Base-by-base conservation (phyloP, 306 rosid species). In the Carpinus viminea region DNA sequence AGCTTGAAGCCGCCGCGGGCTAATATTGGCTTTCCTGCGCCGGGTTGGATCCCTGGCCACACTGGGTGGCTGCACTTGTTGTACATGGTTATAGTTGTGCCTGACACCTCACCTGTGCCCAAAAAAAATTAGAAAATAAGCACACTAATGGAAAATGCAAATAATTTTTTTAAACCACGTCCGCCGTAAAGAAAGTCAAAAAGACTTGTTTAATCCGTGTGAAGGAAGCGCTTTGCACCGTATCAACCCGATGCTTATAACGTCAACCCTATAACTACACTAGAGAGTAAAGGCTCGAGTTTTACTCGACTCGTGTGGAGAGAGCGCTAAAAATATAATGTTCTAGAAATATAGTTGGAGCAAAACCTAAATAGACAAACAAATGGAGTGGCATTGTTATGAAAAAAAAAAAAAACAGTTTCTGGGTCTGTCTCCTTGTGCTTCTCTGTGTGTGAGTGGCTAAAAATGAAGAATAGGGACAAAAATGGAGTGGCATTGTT, bases 1-100 rank as follows among this genome's bases (percentile, higher is more conserved):
- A 94, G 97, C 56, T 79, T 76, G 88, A 94, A 94, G 38, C 98
- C 98, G 9, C 98, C 98, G 0, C 92, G 86, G 50, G 97, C 98
- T 2, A 94, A 66, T 24, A 92, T 0, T 79, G 98, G 98, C 59
- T 81, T 74, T 13, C 98, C 98, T 4, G 98, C 95, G 36, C 98
- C 28, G 36, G 98, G 97, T 51, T 92, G 98, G 59, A 95, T 86
- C 10, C 91, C 98, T 2, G 98, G 98, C 98, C 98, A 95, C 17
- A 95, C 98, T 4, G 98, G 92, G 80, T 95, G 90, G 5, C 79
- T 8, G 79, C 98, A 95, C 72, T 92, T 95, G 93, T 95, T 92
- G 87, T 78, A 55, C 5, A 92, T 4, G 1, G 86, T 87, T 13
- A 92, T 15, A 16, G 87, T 65, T 1, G 95, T 72, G 4, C 87